A percentile compares a stretch with the other conserved stretches of the same genome.
Evolutionary conservation across 2,329 filamentous ascomycete genomes (phyloP).

Genomic region (Alternaria triticimaculans): DNA sequence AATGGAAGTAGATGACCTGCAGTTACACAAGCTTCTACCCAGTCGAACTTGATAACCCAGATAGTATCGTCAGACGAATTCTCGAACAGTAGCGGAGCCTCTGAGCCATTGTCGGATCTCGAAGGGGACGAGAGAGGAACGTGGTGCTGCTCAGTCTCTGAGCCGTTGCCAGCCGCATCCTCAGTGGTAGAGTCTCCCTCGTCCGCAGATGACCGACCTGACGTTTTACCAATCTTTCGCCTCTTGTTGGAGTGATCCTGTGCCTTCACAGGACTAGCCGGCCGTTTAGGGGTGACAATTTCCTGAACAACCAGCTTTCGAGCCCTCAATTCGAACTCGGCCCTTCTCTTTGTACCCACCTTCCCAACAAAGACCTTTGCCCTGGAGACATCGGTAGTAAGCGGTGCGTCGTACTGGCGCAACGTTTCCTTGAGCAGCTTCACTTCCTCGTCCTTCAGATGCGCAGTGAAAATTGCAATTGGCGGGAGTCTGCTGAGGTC

Average conservation of each 20-base stretch:
- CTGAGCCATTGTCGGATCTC: slow-evolving; percentile 3
- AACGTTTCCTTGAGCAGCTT: slow-evolving; percentile 70
- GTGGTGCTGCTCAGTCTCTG: slow-evolving; percentile 17
- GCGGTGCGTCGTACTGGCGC: slow-evolving; percentile 57
- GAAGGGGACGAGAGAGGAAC: slow-evolving; percentile 13
- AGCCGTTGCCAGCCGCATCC: slow-evolving; percentile 22
- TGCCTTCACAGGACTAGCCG: slow-evolving; percentile 19
- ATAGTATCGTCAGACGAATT: slow-evolving; percentile 43
- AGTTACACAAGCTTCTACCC: slow-evolving; percentile 59
- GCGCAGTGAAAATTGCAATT: slow-evolving; percentile 76
- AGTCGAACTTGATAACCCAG: slow-evolving; percentile 61
- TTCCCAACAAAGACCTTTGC: slow-evolving; percentile 78
- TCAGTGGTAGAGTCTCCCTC: slow-evolving; percentile 32
- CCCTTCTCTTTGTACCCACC: slow-evolving; percentile 72
- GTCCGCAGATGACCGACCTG: slow-evolving; percentile 9
- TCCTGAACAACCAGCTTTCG: slow-evolving; percentile 68
- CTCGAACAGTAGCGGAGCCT: slow-evolving; percentile 23
- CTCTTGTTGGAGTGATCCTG: slow-evolving; percentile 25
- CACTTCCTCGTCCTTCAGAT: slow-evolving; percentile 69
- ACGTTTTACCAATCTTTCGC: slow-evolving; percentile 14
- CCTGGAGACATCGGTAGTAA: slow-evolving; percentile 76
- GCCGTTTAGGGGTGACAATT: slow-evolving; percentile 34
- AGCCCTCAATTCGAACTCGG: slow-evolving; percentile 77
- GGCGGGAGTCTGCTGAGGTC: slow-evolving; percentile 61
- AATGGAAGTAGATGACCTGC: slow-evolving; percentile 54